Conservation (phyloP, 495 filamentous ascomycete genomes). For the Aspergillus taichungensis region DNA sequence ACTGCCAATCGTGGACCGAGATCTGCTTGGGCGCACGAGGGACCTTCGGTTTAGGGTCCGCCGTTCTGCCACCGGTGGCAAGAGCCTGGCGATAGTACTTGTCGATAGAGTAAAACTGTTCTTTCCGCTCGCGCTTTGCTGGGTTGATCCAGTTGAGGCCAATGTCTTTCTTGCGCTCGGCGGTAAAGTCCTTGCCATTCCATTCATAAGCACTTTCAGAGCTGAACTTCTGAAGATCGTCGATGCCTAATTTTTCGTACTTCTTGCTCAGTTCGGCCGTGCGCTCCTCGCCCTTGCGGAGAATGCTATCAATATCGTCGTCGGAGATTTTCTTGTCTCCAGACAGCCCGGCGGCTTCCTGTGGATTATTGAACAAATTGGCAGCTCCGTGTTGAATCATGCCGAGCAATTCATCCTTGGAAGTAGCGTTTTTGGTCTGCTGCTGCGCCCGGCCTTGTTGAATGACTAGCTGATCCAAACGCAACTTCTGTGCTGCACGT, state of each 20-base stretch:
- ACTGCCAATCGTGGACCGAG: constrained; percentile 90
- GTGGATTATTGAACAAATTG: constrained; percentile 70
- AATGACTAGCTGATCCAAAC: constrained; percentile 97
- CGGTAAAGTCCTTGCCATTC: constrained; percentile 91
- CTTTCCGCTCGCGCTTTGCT: constrained; percentile 95
- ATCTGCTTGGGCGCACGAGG: constrained; percentile 92
- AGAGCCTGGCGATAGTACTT: constrained; percentile 96
- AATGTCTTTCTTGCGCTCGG: constrained; percentile 79
- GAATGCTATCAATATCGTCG: constrained; percentile 81
- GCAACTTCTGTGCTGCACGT: constrained; percentile 92
- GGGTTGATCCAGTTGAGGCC: constrained; percentile 98
- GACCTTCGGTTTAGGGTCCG: constrained; percentile 89
- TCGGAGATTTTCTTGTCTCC: constrained; percentile 59
- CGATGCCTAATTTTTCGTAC: constrained; percentile 96
- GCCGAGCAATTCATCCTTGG: constrained; percentile 88
- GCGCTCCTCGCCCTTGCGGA: constrained; percentile 78
- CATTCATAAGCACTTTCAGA: constrained; percentile 97
- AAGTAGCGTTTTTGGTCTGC: constrained; percentile 74
- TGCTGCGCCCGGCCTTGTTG: constrained; percentile 96
- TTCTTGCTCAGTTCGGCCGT: constrained; percentile 84
- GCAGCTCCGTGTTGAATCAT: constrained; percentile 99
- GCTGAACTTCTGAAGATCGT: constrained; percentile 95
- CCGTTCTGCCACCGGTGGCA: constrained; percentile 72
- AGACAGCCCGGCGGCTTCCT: constrained; percentile 46
- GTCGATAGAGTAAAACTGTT: constrained; percentile 96